Base-by-base conservation (phyloP, 1,139 yeast genomes). In the Kodamaea arcana region DNA sequence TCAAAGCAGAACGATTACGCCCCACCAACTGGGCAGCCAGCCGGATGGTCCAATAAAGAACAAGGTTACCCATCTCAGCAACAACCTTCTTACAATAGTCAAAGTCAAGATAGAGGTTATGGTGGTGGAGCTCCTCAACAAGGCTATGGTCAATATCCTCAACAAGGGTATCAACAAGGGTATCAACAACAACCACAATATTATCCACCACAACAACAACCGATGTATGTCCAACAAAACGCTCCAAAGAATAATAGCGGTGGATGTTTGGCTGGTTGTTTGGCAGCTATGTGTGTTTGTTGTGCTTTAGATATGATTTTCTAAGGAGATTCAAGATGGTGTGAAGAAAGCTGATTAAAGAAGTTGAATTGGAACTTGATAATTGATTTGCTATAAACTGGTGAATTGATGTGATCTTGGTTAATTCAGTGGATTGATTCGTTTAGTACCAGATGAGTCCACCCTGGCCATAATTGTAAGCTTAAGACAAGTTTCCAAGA, bases 241-340 rank as follows among this genome's bases (percentile, higher is more conserved):
- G 74, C 60, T 37, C 70, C 66, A 3, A 34, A 49, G 1, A 62
- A 60, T 21, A 69, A 65, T 32, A 59, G 61, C 40, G 52, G 53
- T 15, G 75, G 70, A 37, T 81, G 87, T 58, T 68, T 80, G 51
- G 69, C 78, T 59, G 88, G 78, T 4, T 82, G 88, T 62, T 65
- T 81, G 47, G 87, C 80, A 20, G 87, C 85, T 9, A 47, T 80
- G 58, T 82, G 90, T 75, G 50, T 81, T 45, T 83, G 92, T 56
- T 81, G 85, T 60, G 78, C 88, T 4, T 62, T 82, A 48, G 88
- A 82, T 52, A 75, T 80, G 51, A 48, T 82, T 22, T 78, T 81
- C 56, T 81, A 65, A 50, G 23, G 14, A 10, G 17, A 10, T n/a
- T 26, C 12, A 24, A 24, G 12, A n/a, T 12, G 12, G 23, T 20